Evolutionary conservation across 2,329 filamentous ascomycete genomes (phyloP).

Genomic region (Amylocarpus encephaloides): DNA sequence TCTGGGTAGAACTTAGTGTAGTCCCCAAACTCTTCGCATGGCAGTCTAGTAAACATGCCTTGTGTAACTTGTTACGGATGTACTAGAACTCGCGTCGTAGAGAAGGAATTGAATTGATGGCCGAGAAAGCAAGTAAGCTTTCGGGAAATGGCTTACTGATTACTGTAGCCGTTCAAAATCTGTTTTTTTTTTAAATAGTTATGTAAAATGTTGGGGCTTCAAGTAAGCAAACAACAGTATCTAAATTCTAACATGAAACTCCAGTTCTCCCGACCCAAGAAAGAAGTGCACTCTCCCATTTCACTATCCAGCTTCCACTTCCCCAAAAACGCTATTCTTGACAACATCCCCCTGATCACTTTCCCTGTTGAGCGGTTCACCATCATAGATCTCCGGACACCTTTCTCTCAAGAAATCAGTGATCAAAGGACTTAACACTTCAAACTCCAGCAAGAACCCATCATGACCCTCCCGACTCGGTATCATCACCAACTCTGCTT

Average conservation of each 20-base stretch:
- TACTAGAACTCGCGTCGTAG: too few relatives aligned
- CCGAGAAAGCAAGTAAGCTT: too few relatives aligned
- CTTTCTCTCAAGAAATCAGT: not conserved
- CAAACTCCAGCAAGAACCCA: constrained; percentile 19
- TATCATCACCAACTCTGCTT: constrained; percentile 29
- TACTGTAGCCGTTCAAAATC: too few relatives aligned
- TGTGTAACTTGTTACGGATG: too few relatives aligned
- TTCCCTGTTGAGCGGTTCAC: not conserved
- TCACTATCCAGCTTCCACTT: not conserved
- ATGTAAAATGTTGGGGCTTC: too few relatives aligned
- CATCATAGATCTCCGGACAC: not conserved
- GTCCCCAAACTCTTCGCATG: too few relatives aligned
- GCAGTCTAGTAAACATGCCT: too few relatives aligned
- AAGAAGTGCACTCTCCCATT: not conserved
- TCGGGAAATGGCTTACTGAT: too few relatives aligned
- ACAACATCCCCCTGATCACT: not conserved
- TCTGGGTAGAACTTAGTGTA: too few relatives aligned
- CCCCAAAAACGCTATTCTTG: not conserved
- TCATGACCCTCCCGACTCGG: not conserved
- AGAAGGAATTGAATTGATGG: too few relatives aligned
- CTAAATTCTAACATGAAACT: not conserved
- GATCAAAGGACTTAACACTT: not conserved
- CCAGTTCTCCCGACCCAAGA: not conserved
- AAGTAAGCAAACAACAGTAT: not conserved
- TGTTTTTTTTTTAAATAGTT: too few relatives aligned